A percentile compares a stretch with the other conserved stretches of the same genome.
phyloP scores from a whole-genome alignment of 257 asterid genomes.

The Nicotiana sylvestris region DNA sequence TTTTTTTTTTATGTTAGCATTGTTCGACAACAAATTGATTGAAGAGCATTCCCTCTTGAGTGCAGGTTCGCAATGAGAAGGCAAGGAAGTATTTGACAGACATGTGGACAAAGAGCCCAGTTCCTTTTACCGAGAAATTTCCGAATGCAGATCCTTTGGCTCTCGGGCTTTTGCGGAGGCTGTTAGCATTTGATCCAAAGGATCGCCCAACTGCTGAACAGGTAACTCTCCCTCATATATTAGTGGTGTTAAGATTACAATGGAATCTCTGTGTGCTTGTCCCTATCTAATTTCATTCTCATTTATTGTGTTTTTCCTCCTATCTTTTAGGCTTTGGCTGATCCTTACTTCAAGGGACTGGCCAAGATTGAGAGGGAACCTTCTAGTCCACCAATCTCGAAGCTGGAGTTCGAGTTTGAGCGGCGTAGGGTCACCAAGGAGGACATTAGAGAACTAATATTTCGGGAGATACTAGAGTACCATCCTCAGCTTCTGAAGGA shows the following conservation, averaged over 20 bases:
- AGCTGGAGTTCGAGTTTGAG: conserved; percentile 91
- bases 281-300: not conserved
- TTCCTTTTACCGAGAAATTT: conserved; percentile 64
- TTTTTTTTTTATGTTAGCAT: not conserved
- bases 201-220: conserved; percentile 91
- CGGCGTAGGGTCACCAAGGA: conserved; percentile 75
- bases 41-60: conserved; percentile 12
- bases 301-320: not conserved
- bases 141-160: conserved; percentile 68
- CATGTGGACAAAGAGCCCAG: conserved; percentile 64
- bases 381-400: conserved; percentile 74
- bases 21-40: not conserved
- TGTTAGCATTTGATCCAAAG: conserved; percentile 90
- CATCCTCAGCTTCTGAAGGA: conserved; percentile 85
- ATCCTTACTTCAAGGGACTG: conserved; percentile 90
- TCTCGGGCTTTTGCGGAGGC: conserved; percentile 58
- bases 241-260: not conserved
- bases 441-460: conserved; percentile 74
- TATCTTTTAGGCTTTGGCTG: conserved; percentile 68
- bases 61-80: conserved; percentile 90
- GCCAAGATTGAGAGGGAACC: conserved; percentile 89
- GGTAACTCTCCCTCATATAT: conserved; percentile 34
- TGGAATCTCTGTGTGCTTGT: not conserved
- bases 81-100: conserved; percentile 77
- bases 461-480: conserved; percentile 76